Evolutionary conservation across 257 asterid genomes (phyloP), one percentile per base, ranked within the genome.

Genomic region (Coffea eugenioides): DNA sequence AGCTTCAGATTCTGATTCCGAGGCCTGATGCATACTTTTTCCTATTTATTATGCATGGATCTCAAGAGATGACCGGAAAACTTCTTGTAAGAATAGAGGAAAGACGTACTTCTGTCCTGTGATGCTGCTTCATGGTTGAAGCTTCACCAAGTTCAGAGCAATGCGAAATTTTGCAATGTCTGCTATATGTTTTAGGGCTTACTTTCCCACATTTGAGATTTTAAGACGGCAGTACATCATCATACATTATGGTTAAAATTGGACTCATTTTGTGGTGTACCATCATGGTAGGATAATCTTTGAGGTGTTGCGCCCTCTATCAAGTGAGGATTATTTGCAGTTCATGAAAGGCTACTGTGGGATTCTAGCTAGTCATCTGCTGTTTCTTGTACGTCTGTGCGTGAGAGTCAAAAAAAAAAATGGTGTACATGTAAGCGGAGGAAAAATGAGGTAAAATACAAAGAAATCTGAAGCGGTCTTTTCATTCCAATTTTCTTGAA

Each of bases 1-100:
- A 8, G 85, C 86, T 2, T 81, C 90, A 4, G 92, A 86, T 83
- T 80, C 88, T 14, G 92, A 88, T 36, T 49, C 79, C 41, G 89
- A 87, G 45, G 79, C 83, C 59, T 84, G 87, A 89, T 59, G 80
- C 78, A 8, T 74, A 71, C 69, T 59, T 65, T 25, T 34, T 8
- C 6, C 5, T 78, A 69, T 21, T 59, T 10, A 6, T 12, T 23
- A 27, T 61, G 15, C 72, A 64, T 9, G n/a, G 25, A 69, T 46
- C 73, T 76, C 36, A 62, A 51, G 12, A 36, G 15, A 16, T 34
- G 31, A 67, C 71, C 36, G 13, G 21, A 34, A 34, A 23, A 69
- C 62, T 14, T 62, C 34, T 62, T 9, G 39, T 16, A 1, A 31
- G 64, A 34, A 16, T 27, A 61, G 23, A 46, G 6, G 48, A 46